Evolutionary conservation across 108 stramenopile genomes (phyloP).

Genomic region (Cyclotella sp.): DNA sequence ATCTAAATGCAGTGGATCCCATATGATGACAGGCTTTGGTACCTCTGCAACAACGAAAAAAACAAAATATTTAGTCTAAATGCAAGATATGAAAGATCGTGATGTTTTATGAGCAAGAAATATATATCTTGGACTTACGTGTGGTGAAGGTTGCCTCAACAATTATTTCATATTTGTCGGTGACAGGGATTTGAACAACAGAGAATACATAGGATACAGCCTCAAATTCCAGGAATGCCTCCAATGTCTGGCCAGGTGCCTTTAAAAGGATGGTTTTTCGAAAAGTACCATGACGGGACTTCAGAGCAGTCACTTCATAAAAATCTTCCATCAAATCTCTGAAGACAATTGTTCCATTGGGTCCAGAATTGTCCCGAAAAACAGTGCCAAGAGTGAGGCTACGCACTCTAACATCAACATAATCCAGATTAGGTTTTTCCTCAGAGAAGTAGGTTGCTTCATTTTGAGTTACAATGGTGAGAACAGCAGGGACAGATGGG

Average conservation of each 20-base stretch:
- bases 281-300: slow-evolving; percentile 29
- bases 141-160: slow-evolving; percentile 45
- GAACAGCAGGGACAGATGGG: slow-evolving; percentile 17
- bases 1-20: slow-evolving; percentile 36
- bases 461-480: slow-evolving; percentile 32
- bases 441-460: slow-evolving; percentile 45
- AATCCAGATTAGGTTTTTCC: slow-evolving; percentile 38
- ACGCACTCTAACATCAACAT: slow-evolving; percentile 31
- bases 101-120: too few species aligned
- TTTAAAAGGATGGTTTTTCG: slow-evolving; percentile 18
- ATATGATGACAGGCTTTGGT: slow-evolving; percentile 34
- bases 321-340: slow-evolving; percentile 29
- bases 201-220: slow-evolving; percentile 35
- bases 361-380: slow-evolving; percentile 17
- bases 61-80: too few species aligned
- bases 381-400: slow-evolving; percentile 23
- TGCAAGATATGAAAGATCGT: too few species aligned
- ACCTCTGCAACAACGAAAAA: too few species aligned
- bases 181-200: slow-evolving; percentile 28
- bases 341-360: slow-evolving; percentile 32
- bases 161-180: slow-evolving; percentile 38
- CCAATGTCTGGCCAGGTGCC: slow-evolving; percentile 22
- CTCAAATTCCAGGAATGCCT: slow-evolving; percentile 37
- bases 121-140: slow-evolving; percentile 22
- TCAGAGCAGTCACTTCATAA: slow-evolving; percentile 40